These are phyloP conservation scores for Lepiota subincarnata DNA, from an alignment of 768 basidiomycete genomes.

Conservation along the genomic window DNA sequence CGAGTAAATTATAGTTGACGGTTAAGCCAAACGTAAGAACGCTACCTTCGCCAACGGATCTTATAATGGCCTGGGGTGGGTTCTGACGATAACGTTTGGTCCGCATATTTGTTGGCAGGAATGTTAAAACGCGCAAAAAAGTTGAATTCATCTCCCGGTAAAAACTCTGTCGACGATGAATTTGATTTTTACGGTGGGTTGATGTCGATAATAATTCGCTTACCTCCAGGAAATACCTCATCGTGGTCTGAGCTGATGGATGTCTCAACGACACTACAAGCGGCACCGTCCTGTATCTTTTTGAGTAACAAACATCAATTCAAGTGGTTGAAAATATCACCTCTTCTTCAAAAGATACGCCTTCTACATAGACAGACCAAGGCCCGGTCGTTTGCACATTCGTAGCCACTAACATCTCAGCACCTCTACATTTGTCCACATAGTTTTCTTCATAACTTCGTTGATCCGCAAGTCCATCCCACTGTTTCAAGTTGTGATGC, in stretches of 20 bases:
- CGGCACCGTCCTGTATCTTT: slow-evolving; percentile 35
- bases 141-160: slow-evolving; percentile 61
- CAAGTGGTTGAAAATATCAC: slow-evolving; percentile 29
- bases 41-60: slow-evolving; percentile 63
- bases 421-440: slow-evolving; percentile 48
- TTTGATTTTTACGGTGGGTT: background rate
- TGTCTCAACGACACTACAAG: slow-evolving; percentile 47
- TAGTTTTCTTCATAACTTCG: slow-evolving; percentile 46
- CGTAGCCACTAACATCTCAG: slow-evolving; percentile 54
- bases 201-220: slow-evolving; percentile 14
- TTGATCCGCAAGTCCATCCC: slow-evolving; percentile 50
- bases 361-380: slow-evolving; percentile 51
- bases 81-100: slow-evolving; percentile 33
- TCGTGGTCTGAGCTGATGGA: slow-evolving; percentile 43
- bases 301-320: slow-evolving; percentile 2
- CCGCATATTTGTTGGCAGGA: slow-evolving; percentile 32
- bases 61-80: slow-evolving; percentile 50
- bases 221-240: slow-evolving; percentile 45
- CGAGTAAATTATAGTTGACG: slow-evolving; percentile 2
- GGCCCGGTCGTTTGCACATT: slow-evolving; percentile 52
- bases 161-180: slow-evolving; percentile 42
- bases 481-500: slow-evolving; percentile 33
- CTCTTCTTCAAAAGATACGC: slow-evolving; percentile 40
- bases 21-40: slow-evolving; percentile 5
- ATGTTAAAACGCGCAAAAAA: slow-evolving; percentile 46